These are phyloP conservation scores for Pelagomonas calceolata DNA, from an alignment of 108 stramenopile species.

Conservation along the genomic window DNA sequence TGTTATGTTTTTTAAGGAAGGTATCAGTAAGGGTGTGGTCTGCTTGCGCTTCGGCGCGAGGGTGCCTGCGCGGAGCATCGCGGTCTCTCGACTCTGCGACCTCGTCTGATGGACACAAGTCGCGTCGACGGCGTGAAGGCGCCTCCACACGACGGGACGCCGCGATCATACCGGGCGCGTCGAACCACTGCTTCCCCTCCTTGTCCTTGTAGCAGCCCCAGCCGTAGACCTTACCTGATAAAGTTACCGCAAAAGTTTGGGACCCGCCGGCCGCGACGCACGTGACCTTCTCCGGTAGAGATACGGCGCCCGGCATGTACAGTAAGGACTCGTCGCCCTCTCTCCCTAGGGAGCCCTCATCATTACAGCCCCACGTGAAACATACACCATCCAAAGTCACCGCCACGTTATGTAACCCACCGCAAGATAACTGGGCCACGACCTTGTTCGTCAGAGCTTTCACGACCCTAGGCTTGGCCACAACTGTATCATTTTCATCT, in stretches of 20 bases:
- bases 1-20: conserved; percentile 12
- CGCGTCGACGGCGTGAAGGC: too few relatives aligned
- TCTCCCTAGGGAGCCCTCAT: conserved; percentile 70
- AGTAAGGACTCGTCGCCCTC: conserved; percentile 26
- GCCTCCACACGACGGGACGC: too few relatives aligned
- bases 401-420: conserved; percentile 64
- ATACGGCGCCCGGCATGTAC: conserved; percentile 13
- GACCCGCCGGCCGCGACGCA: conserved; percentile 7
- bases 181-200: conserved; percentile 44
- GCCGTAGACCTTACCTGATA: conserved; percentile 28
- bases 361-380: conserved; percentile 78
- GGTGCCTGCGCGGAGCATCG: too few relatives aligned
- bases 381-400: conserved; percentile 53
- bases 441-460: conserved; percentile 21
- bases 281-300: not conserved
- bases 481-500: conserved; percentile 7
- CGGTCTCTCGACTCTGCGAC: too few relatives aligned
- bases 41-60: not conserved
- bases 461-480: conserved; percentile 20
- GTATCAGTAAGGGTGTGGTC: not conserved
- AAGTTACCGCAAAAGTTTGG: conserved; percentile 8
- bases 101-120: too few relatives aligned
- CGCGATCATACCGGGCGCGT: conserved; percentile 14
- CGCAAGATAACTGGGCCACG: conserved; percentile 50
- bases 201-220: conserved; percentile 59